Conservation (phyloP, 257 asterid species). For the Primulina eburnea region DNA sequence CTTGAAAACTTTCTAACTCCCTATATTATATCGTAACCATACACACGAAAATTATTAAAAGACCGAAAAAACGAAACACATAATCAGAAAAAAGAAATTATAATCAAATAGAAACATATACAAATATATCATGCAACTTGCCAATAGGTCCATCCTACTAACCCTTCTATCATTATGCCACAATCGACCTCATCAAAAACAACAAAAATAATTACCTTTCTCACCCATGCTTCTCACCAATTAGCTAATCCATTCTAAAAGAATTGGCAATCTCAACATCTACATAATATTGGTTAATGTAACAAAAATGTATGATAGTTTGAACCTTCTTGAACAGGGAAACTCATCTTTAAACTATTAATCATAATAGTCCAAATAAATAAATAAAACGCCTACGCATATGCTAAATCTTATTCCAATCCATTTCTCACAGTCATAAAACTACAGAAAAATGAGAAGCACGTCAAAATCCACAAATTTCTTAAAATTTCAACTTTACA, state of each 20-base stretch:
- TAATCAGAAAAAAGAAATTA: no score
- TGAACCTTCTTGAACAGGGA: constrained; percentile 59
- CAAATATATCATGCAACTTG: no score
- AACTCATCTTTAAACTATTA: constrained; percentile 69
- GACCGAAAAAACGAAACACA: no score
- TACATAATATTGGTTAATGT: constrained; percentile 16
- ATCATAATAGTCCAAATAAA: constrained; percentile 31
- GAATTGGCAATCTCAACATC: constrained; percentile 16
- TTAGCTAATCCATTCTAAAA: constrained; percentile 36
- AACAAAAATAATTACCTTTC: constrained; percentile 25
- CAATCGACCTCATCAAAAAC: constrained; percentile 25
- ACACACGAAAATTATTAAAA: no score
- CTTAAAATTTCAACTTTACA: constrained; percentile 5
- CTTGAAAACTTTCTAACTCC: no score
- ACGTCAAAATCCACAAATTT: neutral
- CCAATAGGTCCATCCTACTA: no score
- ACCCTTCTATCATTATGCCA: no score
- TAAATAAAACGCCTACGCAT: constrained; percentile 25
- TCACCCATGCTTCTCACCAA: constrained; percentile 30
- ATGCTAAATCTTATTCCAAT: constrained; percentile 14
- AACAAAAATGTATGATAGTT: constrained; percentile 48
- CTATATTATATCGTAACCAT: no score
- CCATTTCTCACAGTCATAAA: constrained; percentile 9
- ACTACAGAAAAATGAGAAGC: neutral
- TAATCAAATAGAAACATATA: no score